Evolutionary conservation across 805 yeast genomes (phyloP).

Genomic region (Zygoascus flipseniorum): DNA sequence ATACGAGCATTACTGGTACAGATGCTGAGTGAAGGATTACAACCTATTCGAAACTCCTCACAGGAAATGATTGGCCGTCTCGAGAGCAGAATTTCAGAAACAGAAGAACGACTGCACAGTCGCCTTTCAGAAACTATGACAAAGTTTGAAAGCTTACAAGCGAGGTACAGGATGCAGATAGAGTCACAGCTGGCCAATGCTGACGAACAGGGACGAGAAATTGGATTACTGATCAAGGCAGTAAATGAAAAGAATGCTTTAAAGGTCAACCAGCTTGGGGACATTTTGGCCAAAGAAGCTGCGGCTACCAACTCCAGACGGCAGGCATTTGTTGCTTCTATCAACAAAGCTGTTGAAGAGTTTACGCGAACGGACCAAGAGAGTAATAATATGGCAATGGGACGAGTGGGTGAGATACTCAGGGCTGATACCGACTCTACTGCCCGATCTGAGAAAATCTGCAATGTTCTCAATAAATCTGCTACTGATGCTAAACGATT

Average conservation of each 20-base stretch:
- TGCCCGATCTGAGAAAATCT: background rate
- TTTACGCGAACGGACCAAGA: background rate
- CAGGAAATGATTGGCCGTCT: background rate
- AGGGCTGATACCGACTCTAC: background rate
- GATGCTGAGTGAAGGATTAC: background rate
- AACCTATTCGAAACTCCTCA: background rate
- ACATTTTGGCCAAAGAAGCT: constrained; percentile 1
- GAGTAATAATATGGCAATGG: background rate
- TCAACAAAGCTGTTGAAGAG: constrained; percentile 3
- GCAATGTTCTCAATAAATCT: background rate
- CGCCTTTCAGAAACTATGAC: background rate
- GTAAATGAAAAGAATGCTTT: background rate
- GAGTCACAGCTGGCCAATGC: background rate
- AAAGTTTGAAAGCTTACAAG: background rate
- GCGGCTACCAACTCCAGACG: background rate
- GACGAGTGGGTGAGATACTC: background rate
- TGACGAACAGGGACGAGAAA: background rate
- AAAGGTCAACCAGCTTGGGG: background rate
- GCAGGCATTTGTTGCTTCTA: background rate
- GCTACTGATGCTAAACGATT: background rate
- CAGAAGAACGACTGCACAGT: background rate
- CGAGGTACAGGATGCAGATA: background rate
- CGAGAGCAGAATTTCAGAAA: background rate
- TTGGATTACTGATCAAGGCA: background rate
- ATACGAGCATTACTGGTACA: background rate